phyloP scores from a whole-genome alignment of 2,329 filamentous ascomycete genomes.

The Diplocarpon rosae region DNA sequence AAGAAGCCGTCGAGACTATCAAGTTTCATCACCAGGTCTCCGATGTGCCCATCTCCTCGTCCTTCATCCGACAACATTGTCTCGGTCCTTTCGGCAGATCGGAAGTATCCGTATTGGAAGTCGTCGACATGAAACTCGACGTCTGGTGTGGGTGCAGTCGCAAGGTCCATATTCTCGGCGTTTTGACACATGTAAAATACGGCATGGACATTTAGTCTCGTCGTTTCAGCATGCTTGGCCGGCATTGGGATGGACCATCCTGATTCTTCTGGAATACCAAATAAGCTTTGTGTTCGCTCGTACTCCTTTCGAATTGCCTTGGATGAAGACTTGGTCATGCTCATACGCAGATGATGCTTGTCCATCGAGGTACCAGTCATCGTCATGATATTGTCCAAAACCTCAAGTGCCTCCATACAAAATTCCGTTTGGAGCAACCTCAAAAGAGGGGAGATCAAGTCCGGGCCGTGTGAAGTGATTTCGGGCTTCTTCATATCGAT shows the following conservation, averaged over 20 bases:
- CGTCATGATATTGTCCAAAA: slow-evolving; percentile 90
- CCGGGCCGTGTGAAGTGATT: slow-evolving; percentile 81
- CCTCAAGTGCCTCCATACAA: slow-evolving; percentile 82
- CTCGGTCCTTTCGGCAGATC: slow-evolving; percentile 53
- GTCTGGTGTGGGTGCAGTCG: slow-evolving; percentile 64
- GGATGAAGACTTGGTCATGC: slow-evolving; percentile 84
- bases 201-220: slow-evolving; percentile 84
- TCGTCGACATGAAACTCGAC: slow-evolving; percentile 89
- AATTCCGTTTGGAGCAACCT: slow-evolving; percentile 85
- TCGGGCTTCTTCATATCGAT: slow-evolving; percentile 90
- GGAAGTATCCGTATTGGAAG: slow-evolving; percentile 55
- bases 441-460: slow-evolving; percentile 86
- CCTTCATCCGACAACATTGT: slow-evolving; percentile 79
- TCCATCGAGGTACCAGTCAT: slow-evolving; percentile 90
- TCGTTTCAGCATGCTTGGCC: slow-evolving; percentile 76
- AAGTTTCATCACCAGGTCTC: slow-evolving; percentile 70
- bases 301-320: slow-evolving; percentile 86
- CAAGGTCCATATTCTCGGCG: slow-evolving; percentile 43
- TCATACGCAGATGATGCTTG: slow-evolving; percentile 92
- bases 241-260: slow-evolving; percentile 95
- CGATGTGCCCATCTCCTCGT: slow-evolving; percentile 61
- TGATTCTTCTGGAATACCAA: slow-evolving; percentile 90
- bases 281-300: slow-evolving; percentile 84
- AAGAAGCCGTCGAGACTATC: slow-evolving; percentile 78
- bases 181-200: slow-evolving; percentile 90